These are phyloP conservation scores for Carex sylvatica DNA, from an alignment of 202 grass and related monocot genomes.

Conservation along the genomic window DNA sequence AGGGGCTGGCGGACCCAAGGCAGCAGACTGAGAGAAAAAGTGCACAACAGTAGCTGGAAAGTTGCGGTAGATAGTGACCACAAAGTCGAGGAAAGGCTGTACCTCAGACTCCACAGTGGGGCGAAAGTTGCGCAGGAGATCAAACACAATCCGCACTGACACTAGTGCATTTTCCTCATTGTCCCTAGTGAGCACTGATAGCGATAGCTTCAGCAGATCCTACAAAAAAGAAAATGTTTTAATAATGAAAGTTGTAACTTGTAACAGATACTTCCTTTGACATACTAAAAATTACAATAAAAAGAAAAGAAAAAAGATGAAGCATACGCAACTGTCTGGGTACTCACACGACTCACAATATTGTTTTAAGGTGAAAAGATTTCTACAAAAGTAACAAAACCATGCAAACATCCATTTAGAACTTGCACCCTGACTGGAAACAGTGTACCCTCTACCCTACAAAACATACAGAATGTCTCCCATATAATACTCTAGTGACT, in stretches of 20 bases:
- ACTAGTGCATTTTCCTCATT: conserved; percentile 96
- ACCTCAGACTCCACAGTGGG: conserved; percentile 96
- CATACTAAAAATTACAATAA: background rate
- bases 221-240: conserved; percentile 29
- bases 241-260: background rate
- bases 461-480: background rate
- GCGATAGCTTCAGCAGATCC: conserved; percentile 94
- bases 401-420: background rate
- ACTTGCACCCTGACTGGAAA: background rate
- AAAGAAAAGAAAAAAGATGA: background rate
- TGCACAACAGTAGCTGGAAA: conserved; percentile 56
- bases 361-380: background rate
- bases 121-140: conserved; percentile 93
- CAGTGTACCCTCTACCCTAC: background rate
- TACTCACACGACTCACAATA: background rate
- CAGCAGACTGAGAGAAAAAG: conserved; percentile 63
- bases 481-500: background rate
- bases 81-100: conserved; percentile 95
- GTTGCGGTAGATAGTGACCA: conserved; percentile 72
- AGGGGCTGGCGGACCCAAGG: conserved; percentile 26
- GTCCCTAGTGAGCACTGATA: conserved; percentile 78
- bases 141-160: conserved; percentile 89
- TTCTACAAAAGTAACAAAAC: background rate
- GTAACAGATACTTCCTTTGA: background rate
- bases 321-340: background rate